Evolutionary conservation across 1,284 basidiomycete genomes (phyloP).

Genomic region (Puccinia polysora): DNA sequence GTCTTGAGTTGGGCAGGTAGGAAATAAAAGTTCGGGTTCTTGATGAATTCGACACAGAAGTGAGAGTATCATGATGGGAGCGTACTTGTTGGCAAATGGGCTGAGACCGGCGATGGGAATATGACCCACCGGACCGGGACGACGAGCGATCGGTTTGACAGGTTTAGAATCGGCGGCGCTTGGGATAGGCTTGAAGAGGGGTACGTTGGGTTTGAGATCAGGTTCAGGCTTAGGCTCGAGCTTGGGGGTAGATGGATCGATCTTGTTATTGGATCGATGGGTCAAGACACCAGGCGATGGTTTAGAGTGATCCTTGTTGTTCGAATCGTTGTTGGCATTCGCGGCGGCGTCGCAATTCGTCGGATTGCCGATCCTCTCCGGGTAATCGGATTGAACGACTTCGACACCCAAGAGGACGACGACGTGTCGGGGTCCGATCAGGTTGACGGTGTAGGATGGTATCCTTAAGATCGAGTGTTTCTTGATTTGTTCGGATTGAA

Average conservation of each 20-base stretch:
- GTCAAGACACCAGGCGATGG: slow-evolving; percentile 47
- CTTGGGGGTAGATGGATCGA: slow-evolving; percentile 47
- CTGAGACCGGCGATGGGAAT: slow-evolving; percentile 91
- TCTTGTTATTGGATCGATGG: slow-evolving; percentile 49
- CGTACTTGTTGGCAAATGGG: slow-evolving; percentile 87
- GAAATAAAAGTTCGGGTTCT: not conserved
- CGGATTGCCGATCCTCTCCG: slow-evolving; percentile 73
- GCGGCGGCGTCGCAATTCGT: slow-evolving; percentile 54
- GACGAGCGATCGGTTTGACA: slow-evolving; percentile 48
- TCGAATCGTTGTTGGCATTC: not conserved
- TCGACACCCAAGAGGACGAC: slow-evolving; percentile 76
- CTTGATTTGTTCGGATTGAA: slow-evolving; percentile 65
- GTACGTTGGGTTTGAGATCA: slow-evolving; percentile 45
- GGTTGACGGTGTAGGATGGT: slow-evolving; percentile 74
- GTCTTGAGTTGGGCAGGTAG: no score
- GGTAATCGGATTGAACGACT: slow-evolving; percentile 57
- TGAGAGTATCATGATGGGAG: not conserved
- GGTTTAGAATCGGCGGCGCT: slow-evolving; percentile 50
- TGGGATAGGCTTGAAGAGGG: slow-evolving; percentile 47
- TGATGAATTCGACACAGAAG: not conserved
- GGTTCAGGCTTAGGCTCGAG: slow-evolving; percentile 47
- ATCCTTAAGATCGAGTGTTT: slow-evolving; percentile 72
- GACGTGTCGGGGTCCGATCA: slow-evolving; percentile 63
- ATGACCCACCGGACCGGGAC: slow-evolving; percentile 53
- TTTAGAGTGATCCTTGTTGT: slow-evolving; percentile 1